Conservation (phyloP, 257 asterid genomes). For the Salvia hispanica region DNA sequence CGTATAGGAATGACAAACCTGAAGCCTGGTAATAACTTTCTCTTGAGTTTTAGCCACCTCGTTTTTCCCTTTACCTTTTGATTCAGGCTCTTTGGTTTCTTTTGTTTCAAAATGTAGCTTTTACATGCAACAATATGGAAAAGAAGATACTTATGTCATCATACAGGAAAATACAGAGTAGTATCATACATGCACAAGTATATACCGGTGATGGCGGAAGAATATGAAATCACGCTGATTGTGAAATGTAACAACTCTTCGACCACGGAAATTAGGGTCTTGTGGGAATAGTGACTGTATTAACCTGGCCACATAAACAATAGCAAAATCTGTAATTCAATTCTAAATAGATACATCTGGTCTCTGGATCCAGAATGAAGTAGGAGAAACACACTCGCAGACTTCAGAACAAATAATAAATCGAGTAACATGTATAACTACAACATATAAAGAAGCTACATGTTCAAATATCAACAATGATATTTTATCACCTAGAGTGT, state of each 20-base stretch:
- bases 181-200: conserved; percentile 8
- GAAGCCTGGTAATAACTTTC: conserved; percentile 81
- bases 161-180: not conserved
- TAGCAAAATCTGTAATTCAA: not conserved
- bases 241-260: conserved; percentile 93
- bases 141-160: conserved; percentile 17
- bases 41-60: conserved; percentile 39
- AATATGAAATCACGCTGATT: conserved; percentile 94
- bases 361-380: not conserved
- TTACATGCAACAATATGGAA: conserved; percentile 28
- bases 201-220: conserved; percentile 92
- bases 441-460: not conserved
- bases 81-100: conserved; percentile 58
- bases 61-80: conserved; percentile 52
- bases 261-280: conserved; percentile 84
- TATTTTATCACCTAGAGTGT: not conserved
- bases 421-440: not conserved
- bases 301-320: conserved; percentile 46
- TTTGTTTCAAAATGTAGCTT: conserved; percentile 81
- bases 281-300: conserved; percentile 90
- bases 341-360: not conserved
- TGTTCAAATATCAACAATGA: not conserved
- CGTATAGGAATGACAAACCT: conserved; percentile 52
- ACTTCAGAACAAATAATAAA: not conserved
- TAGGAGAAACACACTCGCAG: not conserved